Percentiles rank a stretch among this genome's conserved stretches.
These are phyloP conservation scores for Penicillium sp. DNA, from an alignment of 2,329 filamentous ascomycete genomes.

Conservation along the genomic window DNA sequence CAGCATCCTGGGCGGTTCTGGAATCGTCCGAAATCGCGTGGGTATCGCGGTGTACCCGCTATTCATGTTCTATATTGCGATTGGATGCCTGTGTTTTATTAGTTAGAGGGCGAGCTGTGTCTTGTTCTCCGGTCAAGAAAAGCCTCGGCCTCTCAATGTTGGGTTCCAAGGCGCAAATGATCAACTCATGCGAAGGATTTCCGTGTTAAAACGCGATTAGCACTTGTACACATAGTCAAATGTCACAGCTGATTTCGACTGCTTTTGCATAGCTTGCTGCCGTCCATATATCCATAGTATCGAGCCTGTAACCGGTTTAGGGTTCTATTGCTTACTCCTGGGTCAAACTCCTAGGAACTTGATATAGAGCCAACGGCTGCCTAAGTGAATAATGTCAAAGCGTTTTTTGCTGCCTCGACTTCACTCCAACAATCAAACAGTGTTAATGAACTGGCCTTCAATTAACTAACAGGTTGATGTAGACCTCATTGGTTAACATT, in stretches of 20 bases:
- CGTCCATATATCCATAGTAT: too few relatives aligned
- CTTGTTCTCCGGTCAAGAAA: constrained; percentile 2
- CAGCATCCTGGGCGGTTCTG: constrained; percentile 92
- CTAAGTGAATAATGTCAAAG: too few relatives aligned
- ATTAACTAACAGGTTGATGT: too few relatives aligned
- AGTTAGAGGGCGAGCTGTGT: constrained; percentile 60
- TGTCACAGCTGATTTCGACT: not conserved
- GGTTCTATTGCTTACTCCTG: too few relatives aligned
- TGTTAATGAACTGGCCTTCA: too few relatives aligned
- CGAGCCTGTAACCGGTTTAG: too few relatives aligned
- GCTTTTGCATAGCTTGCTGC: not conserved
- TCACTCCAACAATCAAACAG: too few relatives aligned
- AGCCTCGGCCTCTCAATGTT: constrained; percentile 1
- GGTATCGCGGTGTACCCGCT: constrained; percentile 92
- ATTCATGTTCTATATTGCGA: constrained; percentile 89
- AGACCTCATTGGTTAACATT: too few relatives aligned
- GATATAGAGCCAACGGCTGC: too few relatives aligned
- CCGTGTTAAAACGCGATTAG: constrained; percentile 2
- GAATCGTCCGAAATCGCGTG: constrained; percentile 92
- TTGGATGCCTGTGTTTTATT: constrained; percentile 96
- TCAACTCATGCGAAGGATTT: not conserved
- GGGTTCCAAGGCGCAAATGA: not conserved
- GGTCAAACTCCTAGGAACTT: too few relatives aligned
- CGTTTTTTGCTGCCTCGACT: too few relatives aligned
- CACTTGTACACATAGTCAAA: constrained; percentile 4